Conservation (phyloP, 345 rosid species). For the Dipteronia dyeriana region DNA sequence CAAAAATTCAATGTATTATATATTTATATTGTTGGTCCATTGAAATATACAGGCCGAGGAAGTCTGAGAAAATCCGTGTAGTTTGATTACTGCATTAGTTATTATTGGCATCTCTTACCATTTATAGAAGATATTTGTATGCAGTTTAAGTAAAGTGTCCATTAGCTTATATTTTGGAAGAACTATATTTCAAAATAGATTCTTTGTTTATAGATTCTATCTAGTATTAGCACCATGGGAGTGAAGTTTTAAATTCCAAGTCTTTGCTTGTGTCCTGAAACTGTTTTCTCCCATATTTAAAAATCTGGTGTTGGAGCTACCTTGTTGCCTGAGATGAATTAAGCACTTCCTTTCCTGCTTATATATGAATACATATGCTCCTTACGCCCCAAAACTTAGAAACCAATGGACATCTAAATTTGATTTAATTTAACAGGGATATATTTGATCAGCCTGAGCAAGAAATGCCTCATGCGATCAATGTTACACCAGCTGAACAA, state of each 20-base stretch:
- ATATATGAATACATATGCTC: background rate
- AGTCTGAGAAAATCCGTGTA: background rate
- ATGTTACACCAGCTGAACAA: conserved; percentile 94
- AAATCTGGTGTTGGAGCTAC: background rate
- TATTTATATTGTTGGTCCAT: background rate
- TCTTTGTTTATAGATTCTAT: background rate
- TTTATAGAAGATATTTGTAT: background rate
- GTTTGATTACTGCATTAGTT: background rate
- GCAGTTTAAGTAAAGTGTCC: background rate
- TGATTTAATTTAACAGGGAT: conserved; percentile 46
- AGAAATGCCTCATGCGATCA: conserved; percentile 89
- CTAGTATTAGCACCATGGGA: background rate
- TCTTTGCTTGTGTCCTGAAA: background rate
- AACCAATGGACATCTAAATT: background rate
- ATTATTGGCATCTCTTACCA: background rate
- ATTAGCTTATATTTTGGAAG: background rate
- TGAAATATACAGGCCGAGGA: background rate
- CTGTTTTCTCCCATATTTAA: background rate
- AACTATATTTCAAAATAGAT: too few species aligned
- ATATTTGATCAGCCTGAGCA: conserved; percentile 86
- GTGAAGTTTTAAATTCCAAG: background rate
- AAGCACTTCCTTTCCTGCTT: background rate
- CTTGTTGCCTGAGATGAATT: background rate
- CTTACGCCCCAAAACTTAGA: background rate
- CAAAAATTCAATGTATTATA: background rate